Conservation (phyloP, 2,329 filamentous ascomycete species). For the Pyrenochaeta sp. region DNA sequence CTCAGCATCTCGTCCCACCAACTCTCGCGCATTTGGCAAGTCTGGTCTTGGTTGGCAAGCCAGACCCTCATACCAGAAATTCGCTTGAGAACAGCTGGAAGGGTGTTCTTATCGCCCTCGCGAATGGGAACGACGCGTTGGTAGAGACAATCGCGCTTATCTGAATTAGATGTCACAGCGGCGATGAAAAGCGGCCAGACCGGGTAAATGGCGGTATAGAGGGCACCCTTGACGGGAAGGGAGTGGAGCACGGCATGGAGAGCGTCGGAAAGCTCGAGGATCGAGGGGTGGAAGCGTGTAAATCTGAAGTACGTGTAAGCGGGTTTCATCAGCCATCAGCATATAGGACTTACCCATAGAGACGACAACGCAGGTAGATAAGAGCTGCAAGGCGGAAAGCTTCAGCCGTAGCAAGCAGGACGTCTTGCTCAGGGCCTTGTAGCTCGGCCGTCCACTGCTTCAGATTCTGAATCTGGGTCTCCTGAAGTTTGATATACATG, state of each 20-base stretch:
- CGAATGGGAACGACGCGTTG: constrained; percentile 42
- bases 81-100: constrained; percentile 41
- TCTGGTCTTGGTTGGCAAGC: constrained; percentile 41
- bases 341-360: constrained; percentile 35
- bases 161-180: constrained; percentile 41
- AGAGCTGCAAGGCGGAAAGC: constrained; percentile 42
- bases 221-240: constrained; percentile 40
- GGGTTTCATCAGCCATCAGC: neutral
- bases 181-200: constrained; percentile 47
- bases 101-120: constrained; percentile 44
- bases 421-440: constrained; percentile 32
- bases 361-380: constrained; percentile 42
- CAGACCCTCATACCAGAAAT: constrained; percentile 41
- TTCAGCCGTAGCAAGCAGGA: constrained; percentile 41
- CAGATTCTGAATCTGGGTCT: constrained; percentile 35
- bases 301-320: constrained; percentile 23
- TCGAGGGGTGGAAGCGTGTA: constrained; percentile 41
- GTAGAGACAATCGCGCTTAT: constrained; percentile 42
- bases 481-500: constrained; percentile 36
- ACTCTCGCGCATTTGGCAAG: constrained; percentile 28
- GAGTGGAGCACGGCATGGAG: constrained; percentile 35
- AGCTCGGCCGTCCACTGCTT: constrained; percentile 40
- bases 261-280: constrained; percentile 39
- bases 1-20: constrained; percentile 49
- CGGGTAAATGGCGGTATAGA: constrained; percentile 46